Evolutionary conservation across 1,139 yeast species (phyloP).

Genomic region (Suhomyces terraborum): DNA sequence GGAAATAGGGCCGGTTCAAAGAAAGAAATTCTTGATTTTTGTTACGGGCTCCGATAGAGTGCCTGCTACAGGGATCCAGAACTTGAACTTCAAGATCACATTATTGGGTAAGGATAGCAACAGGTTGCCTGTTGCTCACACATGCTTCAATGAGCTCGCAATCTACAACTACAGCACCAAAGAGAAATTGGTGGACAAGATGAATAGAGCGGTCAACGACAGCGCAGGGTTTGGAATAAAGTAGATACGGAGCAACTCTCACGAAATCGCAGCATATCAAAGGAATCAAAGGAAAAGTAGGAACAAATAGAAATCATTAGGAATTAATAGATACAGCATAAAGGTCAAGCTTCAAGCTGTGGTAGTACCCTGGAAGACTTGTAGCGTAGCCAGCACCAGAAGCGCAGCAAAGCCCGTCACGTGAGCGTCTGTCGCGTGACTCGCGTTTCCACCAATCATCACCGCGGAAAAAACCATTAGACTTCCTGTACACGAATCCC

Average conservation of each 20-base stretch:
- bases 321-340: too few species aligned
- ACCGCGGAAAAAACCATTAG: slow-evolving; percentile 15
- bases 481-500: slow-evolving; percentile 12
- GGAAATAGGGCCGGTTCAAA: slow-evolving; percentile 46
- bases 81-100: slow-evolving; percentile 67
- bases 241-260: slow-evolving; percentile 23
- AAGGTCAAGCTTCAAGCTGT: too few species aligned
- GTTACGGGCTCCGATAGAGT: slow-evolving; percentile 89
- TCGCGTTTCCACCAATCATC: slow-evolving; percentile 11
- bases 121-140: slow-evolving; percentile 81
- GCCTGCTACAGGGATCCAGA: slow-evolving; percentile 88
- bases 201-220: slow-evolving; percentile 68
- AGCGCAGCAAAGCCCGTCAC: not conserved
- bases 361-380: too few species aligned
- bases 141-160: slow-evolving; percentile 90
- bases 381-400: too few species aligned
- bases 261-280: not conserved
- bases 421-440: slow-evolving; percentile 2
- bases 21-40: slow-evolving; percentile 67
- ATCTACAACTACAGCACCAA: slow-evolving; percentile 62
- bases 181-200: slow-evolving; percentile 55
- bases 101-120: slow-evolving; percentile 50
- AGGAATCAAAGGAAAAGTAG: too few species aligned
- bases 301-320: too few species aligned
- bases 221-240: slow-evolving; percentile 86